Evolutionary conservation across 139 green algal species (phyloP), one percentile per base, ranked within the genome.

Genomic region (Micractinium sp.): DNA sequence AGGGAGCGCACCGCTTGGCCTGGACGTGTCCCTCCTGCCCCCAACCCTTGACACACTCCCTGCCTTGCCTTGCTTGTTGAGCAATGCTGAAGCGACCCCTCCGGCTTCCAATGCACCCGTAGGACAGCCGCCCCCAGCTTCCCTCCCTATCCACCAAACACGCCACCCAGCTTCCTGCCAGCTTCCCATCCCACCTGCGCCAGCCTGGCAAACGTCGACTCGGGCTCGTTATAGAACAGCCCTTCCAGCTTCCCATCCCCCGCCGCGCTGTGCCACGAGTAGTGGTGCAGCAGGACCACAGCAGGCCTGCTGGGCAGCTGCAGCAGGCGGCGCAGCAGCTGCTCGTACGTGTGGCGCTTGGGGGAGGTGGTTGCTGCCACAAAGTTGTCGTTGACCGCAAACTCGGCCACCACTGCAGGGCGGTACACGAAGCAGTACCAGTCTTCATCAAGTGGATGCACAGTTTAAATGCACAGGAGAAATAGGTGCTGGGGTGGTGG

Each of bases 241-340:
- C 71, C 71, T 0, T n/a, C 71, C 9, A 38, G 13, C 71, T 22
- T 14, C 20, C 71, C 71, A 39, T 77, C 71, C 5, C 71, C 71
- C 31, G 71, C 31, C 9, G 71, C 71, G 31, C 33, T n/a, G 71
- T 56, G 47, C 47, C 71, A 77, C 7, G 71, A 77, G 71, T 77
- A 77, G 71, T 77, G 71, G 12, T 77, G 71, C 71, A 38, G 71
- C 71, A 77, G 71, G 31, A 77, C 29, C 71, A 77, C 13, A 16
- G 71, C 71, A n/a, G 71, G 71, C 31, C 29, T 39, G 71, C 20
- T 31, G 71, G 71, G 71, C 29, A 38, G 31, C 2, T 0, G 27
- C 71, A 77, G 71, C 71, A 77, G 71, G 71, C 71, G 71, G 71
- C 71, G 71, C 29, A 77, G 71, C 29, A 77, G 71, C 71, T 77